Percentiles rank a stretch among this genome's conserved stretches.
Evolutionary conservation across 129 eudicot genomes (phyloP).

Genomic region (Daucus carota): DH1_v3.0 NC_030386.2:13264501-13265000

Average conservation of each 20-base stretch:
- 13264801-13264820: background rate
- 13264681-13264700: background rate
- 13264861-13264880: too few relatives aligned
- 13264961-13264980: slow-evolving; percentile 10
- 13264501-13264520: background rate
- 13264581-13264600: background rate
- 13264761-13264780: background rate
- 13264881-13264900: background rate
- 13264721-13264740: background rate
- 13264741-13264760: background rate
- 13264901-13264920: background rate
- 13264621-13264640: background rate
- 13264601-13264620: background rate
- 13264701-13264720: background rate
- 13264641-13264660: background rate
- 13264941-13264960: background rate
- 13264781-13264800: background rate
- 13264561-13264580: background rate
- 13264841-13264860: background rate
- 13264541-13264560: background rate
- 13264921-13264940: slow-evolving; percentile 17
- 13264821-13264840: background rate
- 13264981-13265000: slow-evolving; percentile 25
- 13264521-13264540: too few relatives aligned
- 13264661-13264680: background rate